These are phyloP conservation scores for Margaritispora aquatica DNA, from an alignment of 495 filamentous ascomycete genomes.

Conservation along the genomic window DNA sequence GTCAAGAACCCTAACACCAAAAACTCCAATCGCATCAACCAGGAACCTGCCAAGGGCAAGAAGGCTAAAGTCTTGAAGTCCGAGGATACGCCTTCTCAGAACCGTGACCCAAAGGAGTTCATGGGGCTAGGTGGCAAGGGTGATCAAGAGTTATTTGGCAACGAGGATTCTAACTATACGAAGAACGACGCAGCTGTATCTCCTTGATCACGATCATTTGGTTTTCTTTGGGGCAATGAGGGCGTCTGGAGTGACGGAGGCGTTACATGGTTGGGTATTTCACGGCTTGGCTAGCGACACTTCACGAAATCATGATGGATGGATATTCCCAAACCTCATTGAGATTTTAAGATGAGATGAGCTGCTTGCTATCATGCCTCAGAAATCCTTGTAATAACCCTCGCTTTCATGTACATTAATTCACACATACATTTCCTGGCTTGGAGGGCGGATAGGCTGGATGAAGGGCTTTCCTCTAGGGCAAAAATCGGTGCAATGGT, in stretches of 20 bases:
- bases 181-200: constrained; percentile 17
- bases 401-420: neutral
- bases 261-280: neutral
- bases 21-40: constrained; percentile 18
- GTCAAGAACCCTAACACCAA: constrained; percentile 58
- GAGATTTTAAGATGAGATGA: neutral
- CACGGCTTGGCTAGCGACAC: neutral
- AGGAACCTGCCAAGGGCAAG: constrained; percentile 15
- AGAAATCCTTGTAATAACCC: neutral
- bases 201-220: too few relatives aligned
- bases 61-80: constrained; percentile 20
- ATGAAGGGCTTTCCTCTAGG: too few relatives aligned
- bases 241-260: neutral
- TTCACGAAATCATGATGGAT: neutral
- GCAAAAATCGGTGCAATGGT: too few relatives aligned
- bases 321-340: too few relatives aligned
- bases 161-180: constrained; percentile 49
- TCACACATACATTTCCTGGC: too few relatives aligned
- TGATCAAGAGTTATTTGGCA: constrained; percentile 67
- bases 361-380: neutral
- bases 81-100: constrained; percentile 57
- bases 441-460: too few relatives aligned
- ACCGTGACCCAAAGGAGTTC: constrained; percentile 67
- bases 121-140: constrained; percentile 76
- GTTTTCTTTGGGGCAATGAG: neutral